A percentile compares a stretch with the other conserved stretches of the same genome.
Evolutionary conservation across 129 eudicot species (phyloP).

Genomic region (Tagetes patula): DNA sequence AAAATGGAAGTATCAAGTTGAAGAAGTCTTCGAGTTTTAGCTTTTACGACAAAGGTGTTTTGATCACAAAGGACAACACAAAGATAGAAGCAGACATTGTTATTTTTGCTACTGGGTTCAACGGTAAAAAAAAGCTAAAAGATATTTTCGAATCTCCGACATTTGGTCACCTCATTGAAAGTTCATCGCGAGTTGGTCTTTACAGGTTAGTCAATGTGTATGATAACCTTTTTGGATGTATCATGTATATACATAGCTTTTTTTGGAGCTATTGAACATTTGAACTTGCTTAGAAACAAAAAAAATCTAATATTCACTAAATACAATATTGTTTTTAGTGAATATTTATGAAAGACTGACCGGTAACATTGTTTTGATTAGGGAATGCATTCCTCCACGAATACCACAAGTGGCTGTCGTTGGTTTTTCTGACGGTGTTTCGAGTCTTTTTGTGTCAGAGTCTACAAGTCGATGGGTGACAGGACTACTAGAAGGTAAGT

Average conservation of each 20-base stretch:
- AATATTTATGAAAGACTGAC: too few species aligned
- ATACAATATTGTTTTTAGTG: too few species aligned
- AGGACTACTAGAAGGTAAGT: constrained; percentile 42
- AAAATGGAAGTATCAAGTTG: constrained; percentile 47
- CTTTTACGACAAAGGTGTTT: constrained; percentile 53
- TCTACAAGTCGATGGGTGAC: constrained; percentile 54
- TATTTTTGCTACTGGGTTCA: constrained; percentile 61
- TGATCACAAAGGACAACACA: constrained; percentile 31
- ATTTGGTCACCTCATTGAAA: constrained; percentile 40
- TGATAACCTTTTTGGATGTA: background rate
- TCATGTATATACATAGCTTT: too few species aligned
- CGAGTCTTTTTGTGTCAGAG: constrained; percentile 51
- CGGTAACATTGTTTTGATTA: background rate
- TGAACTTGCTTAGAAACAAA: too few species aligned
- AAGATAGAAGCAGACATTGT: constrained; percentile 43
- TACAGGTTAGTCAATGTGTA: constrained; percentile 42
- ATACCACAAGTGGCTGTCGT: constrained; percentile 64
- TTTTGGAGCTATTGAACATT: background rate
- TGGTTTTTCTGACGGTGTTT: constrained; percentile 55
- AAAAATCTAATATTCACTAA: too few species aligned
- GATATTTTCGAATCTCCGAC: constrained; percentile 39
- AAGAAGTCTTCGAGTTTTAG: constrained; percentile 33
- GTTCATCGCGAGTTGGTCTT: constrained; percentile 41
- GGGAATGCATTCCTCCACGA: constrained; percentile 61
- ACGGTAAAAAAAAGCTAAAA: constrained; percentile 45